Evolutionary conservation across 106 monocot species (phyloP).

Genomic region (Vanilla planifolia): DNA sequence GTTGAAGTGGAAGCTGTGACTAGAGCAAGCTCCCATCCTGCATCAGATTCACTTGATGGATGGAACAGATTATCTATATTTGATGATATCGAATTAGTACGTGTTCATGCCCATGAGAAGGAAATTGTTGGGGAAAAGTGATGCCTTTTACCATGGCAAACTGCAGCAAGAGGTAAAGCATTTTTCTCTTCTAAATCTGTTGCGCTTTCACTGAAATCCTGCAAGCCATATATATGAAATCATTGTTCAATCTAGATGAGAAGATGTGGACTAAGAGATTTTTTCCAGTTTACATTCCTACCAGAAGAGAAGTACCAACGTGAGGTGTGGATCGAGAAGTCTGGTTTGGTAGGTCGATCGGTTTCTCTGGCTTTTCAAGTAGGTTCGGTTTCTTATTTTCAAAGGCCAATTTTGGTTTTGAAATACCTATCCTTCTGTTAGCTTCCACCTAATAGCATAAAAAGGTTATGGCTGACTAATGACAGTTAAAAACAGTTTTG

Average conservation of each 20-base stretch:
- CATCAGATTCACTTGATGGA: conserved; percentile 7
- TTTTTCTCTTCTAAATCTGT: conserved; percentile 33
- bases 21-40: conserved; percentile 53
- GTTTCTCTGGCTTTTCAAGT: conserved; percentile 10
- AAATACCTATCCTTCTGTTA: conserved; percentile 6
- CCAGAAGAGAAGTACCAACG: conserved; percentile 34
- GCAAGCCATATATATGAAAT: conserved; percentile 27
- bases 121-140: background rate
- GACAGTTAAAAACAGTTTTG: background rate
- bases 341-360: background rate
- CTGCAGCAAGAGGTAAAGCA: conserved; percentile 26
- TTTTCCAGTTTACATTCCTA: conserved; percentile 6
- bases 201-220: conserved; percentile 22
- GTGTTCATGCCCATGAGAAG: background rate
- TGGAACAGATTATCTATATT: conserved; percentile 22
- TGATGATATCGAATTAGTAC: background rate
- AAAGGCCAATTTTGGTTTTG: conserved; percentile 21
- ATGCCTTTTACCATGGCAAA: conserved; percentile 19
- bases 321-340: conserved; percentile 3
- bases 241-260: background rate
- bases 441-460: conserved; percentile 13
- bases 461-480: background rate
- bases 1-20: conserved; percentile 29
- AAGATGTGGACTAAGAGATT: background rate
- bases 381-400: conserved; percentile 23